These are phyloP conservation scores for Allium fistulosum DNA, from an alignment of 106 monocot genomes.

Conservation along the genomic window DNA sequence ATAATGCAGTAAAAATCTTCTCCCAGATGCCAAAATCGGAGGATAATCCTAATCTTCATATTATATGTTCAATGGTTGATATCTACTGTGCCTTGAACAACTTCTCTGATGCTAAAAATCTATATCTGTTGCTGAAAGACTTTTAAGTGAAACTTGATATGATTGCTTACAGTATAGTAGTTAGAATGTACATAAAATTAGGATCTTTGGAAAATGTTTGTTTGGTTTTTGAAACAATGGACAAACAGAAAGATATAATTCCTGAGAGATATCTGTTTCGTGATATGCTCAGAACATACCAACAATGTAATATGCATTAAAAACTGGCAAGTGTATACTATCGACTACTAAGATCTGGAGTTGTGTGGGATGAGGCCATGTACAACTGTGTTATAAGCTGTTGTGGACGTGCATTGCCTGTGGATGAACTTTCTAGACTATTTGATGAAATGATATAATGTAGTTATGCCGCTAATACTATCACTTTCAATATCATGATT, in stretches of 20 bases:
- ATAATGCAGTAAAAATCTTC: slow-evolving; percentile 61
- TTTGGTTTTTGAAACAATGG: slow-evolving; percentile 59
- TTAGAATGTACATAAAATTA: slow-evolving; percentile 86
- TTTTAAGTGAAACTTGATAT: slow-evolving; percentile 56
- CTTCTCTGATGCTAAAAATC: slow-evolving; percentile 61
- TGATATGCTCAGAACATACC: slow-evolving; percentile 93
- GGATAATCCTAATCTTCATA: slow-evolving; percentile 57
- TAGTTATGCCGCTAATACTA: slow-evolving; percentile 49
- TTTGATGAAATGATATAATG: slow-evolving; percentile 73
- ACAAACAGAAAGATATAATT: slow-evolving; percentile 55
- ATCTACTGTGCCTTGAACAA: slow-evolving; percentile 47
- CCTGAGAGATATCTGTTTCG: slow-evolving; percentile 77
- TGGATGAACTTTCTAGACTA: slow-evolving; percentile 84
- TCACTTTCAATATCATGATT: slow-evolving; percentile 82
- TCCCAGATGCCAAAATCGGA: slow-evolving; percentile 49
- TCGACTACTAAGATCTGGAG: slow-evolving; percentile 44
- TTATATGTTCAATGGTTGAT: slow-evolving; percentile 83
- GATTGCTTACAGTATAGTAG: slow-evolving; percentile 76
- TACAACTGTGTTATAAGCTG: slow-evolving; percentile 93
- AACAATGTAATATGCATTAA: slow-evolving; percentile 52
- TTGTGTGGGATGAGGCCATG: slow-evolving; percentile 74
- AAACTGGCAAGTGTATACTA: slow-evolving; percentile 69
- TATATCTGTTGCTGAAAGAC: slow-evolving; percentile 53
- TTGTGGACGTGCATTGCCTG: slow-evolving; percentile 72
- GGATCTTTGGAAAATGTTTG: slow-evolving; percentile 62